Conservation (phyloP, 495 filamentous ascomycete species). For the Penicillium angulare region DNA sequence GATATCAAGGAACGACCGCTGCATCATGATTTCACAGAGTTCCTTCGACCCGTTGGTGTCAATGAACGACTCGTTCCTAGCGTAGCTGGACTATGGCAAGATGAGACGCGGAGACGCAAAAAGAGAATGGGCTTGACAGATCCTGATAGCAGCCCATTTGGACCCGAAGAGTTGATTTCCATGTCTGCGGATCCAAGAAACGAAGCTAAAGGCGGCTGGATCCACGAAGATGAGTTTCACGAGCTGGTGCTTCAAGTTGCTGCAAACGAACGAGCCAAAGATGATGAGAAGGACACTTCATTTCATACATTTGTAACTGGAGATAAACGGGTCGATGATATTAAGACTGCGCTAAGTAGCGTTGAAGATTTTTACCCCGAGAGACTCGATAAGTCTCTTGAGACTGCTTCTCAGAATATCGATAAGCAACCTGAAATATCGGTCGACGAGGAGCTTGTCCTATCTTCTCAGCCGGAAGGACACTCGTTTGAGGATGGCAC, state of each 20-base stretch:
- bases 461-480: slow-evolving; percentile 36
- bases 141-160: slow-evolving; percentile 70
- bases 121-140: slow-evolving; percentile 59
- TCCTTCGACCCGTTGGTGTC: slow-evolving; percentile 56
- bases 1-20: slow-evolving; percentile 69
- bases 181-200: slow-evolving; percentile 81
- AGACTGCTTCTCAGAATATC: slow-evolving; percentile 5
- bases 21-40: slow-evolving; percentile 87
- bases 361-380: slow-evolving; percentile 80
- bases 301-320: slow-evolving; percentile 65
- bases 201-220: slow-evolving; percentile 70
- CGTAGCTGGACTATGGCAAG: slow-evolving; percentile 90
- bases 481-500: background rate
- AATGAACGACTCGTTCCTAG: slow-evolving; percentile 86
- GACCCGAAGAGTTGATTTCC: slow-evolving; percentile 73
- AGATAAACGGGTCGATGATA: slow-evolving; percentile 48
- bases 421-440: slow-evolving; percentile 28
- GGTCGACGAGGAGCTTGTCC: slow-evolving; percentile 49
- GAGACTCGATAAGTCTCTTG: slow-evolving; percentile 45
- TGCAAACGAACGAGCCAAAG: slow-evolving; percentile 56
- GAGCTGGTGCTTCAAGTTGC: slow-evolving; percentile 60
- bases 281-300: slow-evolving; percentile 41
- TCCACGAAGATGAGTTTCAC: slow-evolving; percentile 84
- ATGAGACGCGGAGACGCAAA: slow-evolving; percentile 80
- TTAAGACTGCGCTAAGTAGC: slow-evolving; percentile 78